A percentile compares a stretch with the other conserved stretches of the same genome.
These are phyloP conservation scores for Auriculariales sp. DNA, from an alignment of 768 basidiomycete species.

Conservation along the genomic window DNA sequence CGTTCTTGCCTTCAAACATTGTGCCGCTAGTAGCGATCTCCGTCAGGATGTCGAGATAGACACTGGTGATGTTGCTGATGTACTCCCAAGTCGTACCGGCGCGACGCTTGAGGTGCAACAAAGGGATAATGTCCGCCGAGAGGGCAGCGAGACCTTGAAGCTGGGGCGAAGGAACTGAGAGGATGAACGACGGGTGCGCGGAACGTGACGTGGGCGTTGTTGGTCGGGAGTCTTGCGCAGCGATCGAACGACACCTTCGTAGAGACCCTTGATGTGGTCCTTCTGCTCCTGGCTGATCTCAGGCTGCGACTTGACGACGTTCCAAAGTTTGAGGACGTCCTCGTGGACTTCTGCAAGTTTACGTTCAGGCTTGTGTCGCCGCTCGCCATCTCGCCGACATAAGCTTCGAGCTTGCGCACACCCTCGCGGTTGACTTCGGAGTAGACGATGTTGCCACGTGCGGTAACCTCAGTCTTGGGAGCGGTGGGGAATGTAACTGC, in stretches of 20 bases:
- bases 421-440: conserved; percentile 90
- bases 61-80: conserved; percentile 88
- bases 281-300: conserved; percentile 96
- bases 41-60: conserved; percentile 91
- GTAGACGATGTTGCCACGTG: conserved; percentile 89
- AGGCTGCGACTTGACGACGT: conserved; percentile 90
- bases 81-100: conserved; percentile 93
- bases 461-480: conserved; percentile 84
- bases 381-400: conserved; percentile 96
- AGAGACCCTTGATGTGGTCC: conserved; percentile 84
- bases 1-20: conserved; percentile 98
- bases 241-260: conserved; percentile 91
- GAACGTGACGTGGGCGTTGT: conserved; percentile 28
- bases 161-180: conserved; percentile 96
- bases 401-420: conserved; percentile 94
- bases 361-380: conserved; percentile 76
- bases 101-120: conserved; percentile 93
- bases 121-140: conserved; percentile 79
- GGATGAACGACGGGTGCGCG: conserved; percentile 74
- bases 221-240: conserved; percentile 67
- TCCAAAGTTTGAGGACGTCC: conserved; percentile 94
- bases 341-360: conserved; percentile 98
- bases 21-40: conserved; percentile 98
- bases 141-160: conserved; percentile 53
- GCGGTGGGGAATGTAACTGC: conserved; percentile 96